Evolutionary conservation across 805 yeast genomes (phyloP).

Genomic region (Helenozyma rhizophorensis): DNA sequence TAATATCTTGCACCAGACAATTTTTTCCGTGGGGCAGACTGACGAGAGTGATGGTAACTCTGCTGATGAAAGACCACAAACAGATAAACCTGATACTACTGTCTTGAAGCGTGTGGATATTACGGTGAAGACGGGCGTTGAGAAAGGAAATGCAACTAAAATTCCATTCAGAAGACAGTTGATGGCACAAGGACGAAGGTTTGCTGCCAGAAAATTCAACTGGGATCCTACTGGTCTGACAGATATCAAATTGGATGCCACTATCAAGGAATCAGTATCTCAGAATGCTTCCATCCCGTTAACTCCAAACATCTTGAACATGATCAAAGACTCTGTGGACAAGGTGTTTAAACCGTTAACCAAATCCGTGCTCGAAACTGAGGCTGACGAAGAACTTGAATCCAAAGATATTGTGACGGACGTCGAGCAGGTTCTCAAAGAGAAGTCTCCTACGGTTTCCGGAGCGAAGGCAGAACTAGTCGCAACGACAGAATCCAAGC

Average conservation of each 20-base stretch:
- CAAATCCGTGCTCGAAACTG: too few species aligned
- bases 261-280: conserved; percentile 1
- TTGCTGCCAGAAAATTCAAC: conserved; percentile 2
- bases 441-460: conserved; percentile 4
- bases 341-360: conserved; percentile 21
- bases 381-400: too few species aligned
- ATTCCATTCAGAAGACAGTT: conserved; percentile 25
- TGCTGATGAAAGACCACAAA: conserved; percentile 15
- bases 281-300: conserved; percentile 11
- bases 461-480: conserved; percentile 6
- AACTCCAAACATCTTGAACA: conserved; percentile 7
- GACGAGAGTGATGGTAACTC: conserved; percentile 5
- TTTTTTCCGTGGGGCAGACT: conserved; percentile 11
- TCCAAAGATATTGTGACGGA: too few species aligned
- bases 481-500: conserved; percentile 3
- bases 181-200: conserved; percentile 10
- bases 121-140: too few species aligned
- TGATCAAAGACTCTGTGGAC: conserved; percentile 12
- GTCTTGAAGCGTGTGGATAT: neutral
- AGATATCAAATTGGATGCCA: conserved; percentile 2
- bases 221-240: neutral
- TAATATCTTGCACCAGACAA: conserved; percentile 17
- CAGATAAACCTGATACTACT: neutral
- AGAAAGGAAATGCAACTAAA: conserved; percentile 3
- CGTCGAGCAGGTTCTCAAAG: too few species aligned